These are phyloP conservation scores for Candida tetrigidarum DNA, from an alignment of 1,139 yeast genomes.

Conservation along the genomic window DNA sequence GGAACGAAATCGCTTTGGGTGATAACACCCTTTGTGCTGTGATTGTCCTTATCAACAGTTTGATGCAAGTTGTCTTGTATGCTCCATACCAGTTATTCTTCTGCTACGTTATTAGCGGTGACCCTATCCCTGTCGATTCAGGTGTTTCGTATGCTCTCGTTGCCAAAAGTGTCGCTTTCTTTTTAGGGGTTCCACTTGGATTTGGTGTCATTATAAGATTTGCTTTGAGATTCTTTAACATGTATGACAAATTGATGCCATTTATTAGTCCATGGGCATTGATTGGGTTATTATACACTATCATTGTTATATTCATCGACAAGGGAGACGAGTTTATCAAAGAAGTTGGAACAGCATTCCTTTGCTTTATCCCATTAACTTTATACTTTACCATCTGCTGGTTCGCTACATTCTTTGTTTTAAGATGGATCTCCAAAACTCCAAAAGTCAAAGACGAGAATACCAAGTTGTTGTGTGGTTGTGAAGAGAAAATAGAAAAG, in stretches of 20 bases:
- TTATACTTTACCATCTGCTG: slow-evolving; percentile 52
- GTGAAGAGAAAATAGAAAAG: slow-evolving; percentile 29
- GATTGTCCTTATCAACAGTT: slow-evolving; percentile 54
- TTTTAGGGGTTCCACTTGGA: slow-evolving; percentile 58
- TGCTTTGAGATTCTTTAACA: slow-evolving; percentile 25
- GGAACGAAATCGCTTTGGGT: slow-evolving; percentile 63
- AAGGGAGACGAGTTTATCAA: slow-evolving; percentile 55
- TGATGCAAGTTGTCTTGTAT: slow-evolving; percentile 55
- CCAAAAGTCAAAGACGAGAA: slow-evolving; percentile 9
- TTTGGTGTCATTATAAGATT: slow-evolving; percentile 50
- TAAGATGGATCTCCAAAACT: slow-evolving; percentile 31
- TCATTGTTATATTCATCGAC: slow-evolving; percentile 55
- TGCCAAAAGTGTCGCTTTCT: slow-evolving; percentile 56
- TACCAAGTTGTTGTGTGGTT: slow-evolving; percentile 35
- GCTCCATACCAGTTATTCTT: slow-evolving; percentile 59
- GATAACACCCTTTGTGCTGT: slow-evolving; percentile 56
- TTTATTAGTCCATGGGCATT: slow-evolving; percentile 53
- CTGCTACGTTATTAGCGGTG: slow-evolving; percentile 42
- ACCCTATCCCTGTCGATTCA: slow-evolving; percentile 15
- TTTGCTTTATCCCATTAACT: slow-evolving; percentile 55
- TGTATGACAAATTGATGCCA: slow-evolving; percentile 36
- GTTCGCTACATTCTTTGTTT: slow-evolving; percentile 46
- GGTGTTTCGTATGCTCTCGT: slow-evolving; percentile 41
- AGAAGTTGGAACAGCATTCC: slow-evolving; percentile 53
- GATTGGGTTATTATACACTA: slow-evolving; percentile 56